Percentiles rank a stretch among this genome's conserved stretches.
phyloP scores from a whole-genome alignment of 1,284 basidiomycete species.

The Leccinum idahoense region DNA sequence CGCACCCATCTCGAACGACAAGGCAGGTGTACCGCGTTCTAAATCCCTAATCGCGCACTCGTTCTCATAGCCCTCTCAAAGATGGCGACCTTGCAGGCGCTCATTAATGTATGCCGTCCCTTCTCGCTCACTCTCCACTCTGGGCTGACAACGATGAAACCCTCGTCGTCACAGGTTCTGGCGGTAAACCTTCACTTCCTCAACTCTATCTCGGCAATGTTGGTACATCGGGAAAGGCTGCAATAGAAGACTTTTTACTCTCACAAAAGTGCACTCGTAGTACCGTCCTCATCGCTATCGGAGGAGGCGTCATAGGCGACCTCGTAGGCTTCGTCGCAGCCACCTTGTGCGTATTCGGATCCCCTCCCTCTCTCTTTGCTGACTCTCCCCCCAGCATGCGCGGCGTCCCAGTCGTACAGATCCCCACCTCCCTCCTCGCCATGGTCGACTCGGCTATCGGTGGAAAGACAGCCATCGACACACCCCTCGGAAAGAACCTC shows the following conservation, averaged over 20 bases:
- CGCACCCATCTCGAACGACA: no score
- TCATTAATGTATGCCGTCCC: constrained; percentile 54
- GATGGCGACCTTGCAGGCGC: constrained; percentile 89
- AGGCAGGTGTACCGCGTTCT: no score
- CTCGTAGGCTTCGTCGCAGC: constrained; percentile 95
- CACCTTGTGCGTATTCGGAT: constrained; percentile 71
- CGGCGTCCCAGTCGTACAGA: constrained; percentile 89
- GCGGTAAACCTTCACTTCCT: no score
- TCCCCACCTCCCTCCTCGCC: constrained; percentile 93
- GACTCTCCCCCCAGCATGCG: constrained; percentile 56
- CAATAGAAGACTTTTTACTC: constrained; percentile 92
- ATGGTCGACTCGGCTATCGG: constrained; percentile 99
- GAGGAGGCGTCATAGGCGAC: constrained; percentile 96
- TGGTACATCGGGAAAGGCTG: constrained; percentile 72
- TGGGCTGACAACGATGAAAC: no score
- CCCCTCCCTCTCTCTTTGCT: neutral
- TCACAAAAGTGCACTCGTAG: constrained; percentile 88
- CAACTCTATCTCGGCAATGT: no score
- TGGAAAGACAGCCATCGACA: constrained; percentile 98
- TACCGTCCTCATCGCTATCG: constrained; percentile 89
- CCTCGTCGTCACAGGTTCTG: no score
- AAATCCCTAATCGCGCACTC: no score
- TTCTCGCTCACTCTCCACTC: constrained; percentile 4
- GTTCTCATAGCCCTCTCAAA: constrained; percentile 66
- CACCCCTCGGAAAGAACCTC: constrained; percentile 94